phyloP scores from a whole-genome alignment of 1,284 basidiomycete genomes.

The Ceratobasidium sp. region DNA sequence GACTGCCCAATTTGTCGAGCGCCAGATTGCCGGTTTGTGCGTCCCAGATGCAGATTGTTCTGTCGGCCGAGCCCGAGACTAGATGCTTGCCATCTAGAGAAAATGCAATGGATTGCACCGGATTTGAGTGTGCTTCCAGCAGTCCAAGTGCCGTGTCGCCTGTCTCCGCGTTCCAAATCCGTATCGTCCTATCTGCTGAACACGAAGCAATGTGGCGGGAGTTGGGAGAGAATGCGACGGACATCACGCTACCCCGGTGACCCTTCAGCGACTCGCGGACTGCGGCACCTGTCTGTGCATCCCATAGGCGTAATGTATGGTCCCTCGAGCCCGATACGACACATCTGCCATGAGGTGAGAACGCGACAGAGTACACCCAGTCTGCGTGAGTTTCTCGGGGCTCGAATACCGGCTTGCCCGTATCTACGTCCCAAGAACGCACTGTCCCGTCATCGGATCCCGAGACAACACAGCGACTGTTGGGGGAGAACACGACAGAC shows the following conservation, averaged over 20 bases:
- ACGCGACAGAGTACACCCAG: slow-evolving; percentile 10
- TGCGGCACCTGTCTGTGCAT: neutral
- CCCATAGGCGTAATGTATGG: slow-evolving; percentile 31
- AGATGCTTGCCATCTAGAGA: slow-evolving; percentile 52
- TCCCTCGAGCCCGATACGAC: slow-evolving; percentile 33
- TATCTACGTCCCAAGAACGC: slow-evolving; percentile 34
- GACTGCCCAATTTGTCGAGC: slow-evolving; percentile 54
- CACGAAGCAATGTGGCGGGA: slow-evolving; percentile 10
- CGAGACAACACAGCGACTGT: slow-evolving; percentile 15
- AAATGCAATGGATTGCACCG: slow-evolving; percentile 56
- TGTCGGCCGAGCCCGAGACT: slow-evolving; percentile 39
- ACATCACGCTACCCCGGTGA: neutral
- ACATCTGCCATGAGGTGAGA: slow-evolving; percentile 32
- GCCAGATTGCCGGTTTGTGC: neutral
- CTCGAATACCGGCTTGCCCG: neutral
- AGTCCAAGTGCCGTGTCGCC: neutral
- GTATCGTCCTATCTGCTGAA: too few species aligned
- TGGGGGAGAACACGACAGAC: neutral
- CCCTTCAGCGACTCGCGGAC: neutral
- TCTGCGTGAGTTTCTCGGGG: slow-evolving; percentile 15
- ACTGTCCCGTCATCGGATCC: slow-evolving; percentile 15
- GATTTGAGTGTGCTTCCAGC: slow-evolving; percentile 8
- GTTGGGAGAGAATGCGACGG: slow-evolving; percentile 24
- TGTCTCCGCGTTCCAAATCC: neutral
- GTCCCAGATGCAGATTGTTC: slow-evolving; percentile 43